These are phyloP conservation scores for Talaromyces sp. DNA, from an alignment of 2,329 filamentous ascomycete species.

Conservation along the genomic window DNA sequence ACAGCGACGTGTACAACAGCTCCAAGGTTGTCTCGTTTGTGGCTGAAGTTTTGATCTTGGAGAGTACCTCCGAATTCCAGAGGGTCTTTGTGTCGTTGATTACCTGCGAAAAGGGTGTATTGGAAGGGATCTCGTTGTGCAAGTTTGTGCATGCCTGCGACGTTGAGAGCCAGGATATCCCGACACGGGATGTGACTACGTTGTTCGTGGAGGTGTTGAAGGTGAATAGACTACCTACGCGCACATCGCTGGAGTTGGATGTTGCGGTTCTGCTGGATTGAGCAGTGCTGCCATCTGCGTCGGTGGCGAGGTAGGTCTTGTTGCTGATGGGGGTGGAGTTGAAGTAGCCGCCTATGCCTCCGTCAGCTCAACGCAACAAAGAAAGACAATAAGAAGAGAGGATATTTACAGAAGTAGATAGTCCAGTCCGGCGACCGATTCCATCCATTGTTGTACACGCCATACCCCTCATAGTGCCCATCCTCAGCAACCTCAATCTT, in stretches of 20 bases:
- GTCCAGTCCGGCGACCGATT: slow-evolving; percentile 58
- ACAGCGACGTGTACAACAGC: slow-evolving; percentile 65
- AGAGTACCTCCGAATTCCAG: slow-evolving; percentile 66
- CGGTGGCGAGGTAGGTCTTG: slow-evolving; percentile 28
- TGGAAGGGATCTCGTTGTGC: slow-evolving; percentile 64
- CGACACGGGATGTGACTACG: slow-evolving; percentile 56
- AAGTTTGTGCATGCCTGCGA: slow-evolving; percentile 66
- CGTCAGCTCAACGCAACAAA: background rate
- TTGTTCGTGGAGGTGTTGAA: slow-evolving; percentile 42
- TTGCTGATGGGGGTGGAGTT: slow-evolving; percentile 37
- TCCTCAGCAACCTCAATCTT: slow-evolving; percentile 62
- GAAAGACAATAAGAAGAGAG: too few relatives aligned
- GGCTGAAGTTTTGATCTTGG: slow-evolving; percentile 65
- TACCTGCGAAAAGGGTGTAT: slow-evolving; percentile 58
- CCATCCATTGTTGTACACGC: slow-evolving; percentile 65
- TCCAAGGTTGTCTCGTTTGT: slow-evolving; percentile 59
- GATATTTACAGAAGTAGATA: slow-evolving; percentile 59
- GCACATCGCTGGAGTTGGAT: slow-evolving; percentile 46
- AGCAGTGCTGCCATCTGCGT: slow-evolving; percentile 28
- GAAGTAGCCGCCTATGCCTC: slow-evolving; percentile 59
- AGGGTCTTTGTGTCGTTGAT: slow-evolving; percentile 52
- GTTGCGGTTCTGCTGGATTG: slow-evolving; percentile 29
- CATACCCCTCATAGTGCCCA: slow-evolving; percentile 62
- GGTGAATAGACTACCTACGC: slow-evolving; percentile 49
- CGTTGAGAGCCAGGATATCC: slow-evolving; percentile 68